phyloP scores from a whole-genome alignment of 805 yeast genomes.

The Nakazawaea ambrosiae region DNA sequence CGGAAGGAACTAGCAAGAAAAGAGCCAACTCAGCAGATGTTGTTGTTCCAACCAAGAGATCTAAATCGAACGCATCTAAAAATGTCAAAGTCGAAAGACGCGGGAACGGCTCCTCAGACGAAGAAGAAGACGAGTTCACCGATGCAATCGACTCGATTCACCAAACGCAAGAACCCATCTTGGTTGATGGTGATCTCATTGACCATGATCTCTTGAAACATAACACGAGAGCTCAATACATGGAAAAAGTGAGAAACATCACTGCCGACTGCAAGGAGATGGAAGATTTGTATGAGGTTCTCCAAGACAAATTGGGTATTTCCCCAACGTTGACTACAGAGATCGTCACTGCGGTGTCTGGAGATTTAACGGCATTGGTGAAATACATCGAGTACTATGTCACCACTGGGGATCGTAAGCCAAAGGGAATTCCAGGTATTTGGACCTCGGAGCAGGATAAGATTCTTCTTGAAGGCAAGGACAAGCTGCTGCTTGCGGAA shows the following conservation, averaged over 20 bases:
- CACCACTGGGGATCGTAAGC: constrained; percentile 4
- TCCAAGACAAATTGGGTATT: constrained; percentile 1
- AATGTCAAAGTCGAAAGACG: too few relatives aligned
- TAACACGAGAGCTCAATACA: constrained; percentile 1
- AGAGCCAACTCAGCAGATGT: too few relatives aligned
- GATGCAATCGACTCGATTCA: too few relatives aligned
- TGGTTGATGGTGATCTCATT: neutral
- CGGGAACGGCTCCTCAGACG: too few relatives aligned
- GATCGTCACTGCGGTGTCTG: constrained; percentile 3
- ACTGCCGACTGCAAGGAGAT: neutral
- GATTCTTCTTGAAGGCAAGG: neutral
- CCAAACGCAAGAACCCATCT: neutral
- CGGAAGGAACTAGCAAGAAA: too few relatives aligned
- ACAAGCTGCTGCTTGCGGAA: neutral
- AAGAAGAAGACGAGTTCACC: too few relatives aligned
- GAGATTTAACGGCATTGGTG: constrained; percentile 1
- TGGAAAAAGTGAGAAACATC: neutral
- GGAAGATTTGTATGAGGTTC: constrained; percentile 1
- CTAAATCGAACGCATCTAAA: too few relatives aligned
- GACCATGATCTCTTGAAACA: neutral
- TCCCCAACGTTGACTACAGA: neutral
- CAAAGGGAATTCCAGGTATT: constrained; percentile 7
- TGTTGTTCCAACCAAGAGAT: too few relatives aligned
- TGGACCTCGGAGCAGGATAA: constrained; percentile 9
- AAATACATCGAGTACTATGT: constrained; percentile 5